These are phyloP conservation scores for Brettanomyces sp. DNA, from an alignment of 805 yeast species.

Conservation along the genomic window DNA sequence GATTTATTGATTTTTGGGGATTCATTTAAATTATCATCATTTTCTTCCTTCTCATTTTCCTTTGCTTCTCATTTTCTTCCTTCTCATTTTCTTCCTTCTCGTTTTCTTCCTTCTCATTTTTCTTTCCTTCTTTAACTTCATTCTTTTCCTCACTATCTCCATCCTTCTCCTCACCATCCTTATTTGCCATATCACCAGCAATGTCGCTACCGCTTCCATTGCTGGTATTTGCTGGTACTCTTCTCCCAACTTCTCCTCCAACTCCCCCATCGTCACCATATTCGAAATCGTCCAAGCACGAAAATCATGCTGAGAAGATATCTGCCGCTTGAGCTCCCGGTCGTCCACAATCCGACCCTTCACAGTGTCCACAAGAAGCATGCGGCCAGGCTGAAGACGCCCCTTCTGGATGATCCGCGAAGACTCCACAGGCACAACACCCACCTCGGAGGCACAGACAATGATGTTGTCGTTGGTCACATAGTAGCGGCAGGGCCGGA, in stretches of 20 bases:
- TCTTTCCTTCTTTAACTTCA: background rate
- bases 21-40: background rate
- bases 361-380: constrained; percentile 89
- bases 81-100: background rate
- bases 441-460: constrained; percentile 97
- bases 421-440: constrained; percentile 86
- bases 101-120: too few relatives aligned
- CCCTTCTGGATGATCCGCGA: constrained; percentile 82
- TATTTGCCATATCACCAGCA: too few relatives aligned
- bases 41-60: too few relatives aligned
- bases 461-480: constrained; percentile 90
- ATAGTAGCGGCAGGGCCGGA: constrained; percentile 97
- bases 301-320: constrained; percentile 80
- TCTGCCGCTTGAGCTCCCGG: constrained; percentile 70
- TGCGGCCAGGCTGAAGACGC: constrained; percentile 90
- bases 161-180: too few relatives aligned
- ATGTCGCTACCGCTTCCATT: background rate
- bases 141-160: too few relatives aligned
- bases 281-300: constrained; percentile 88
- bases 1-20: background rate
- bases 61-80: background rate
- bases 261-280: constrained; percentile 74
- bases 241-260: constrained; percentile 43
- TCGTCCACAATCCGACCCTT: constrained; percentile 92
- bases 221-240: background rate